A percentile compares a stretch with the other conserved stretches of the same genome.
Conservation (phyloP, 805 yeast species). For the Suhomyces vadensis region DNA sequence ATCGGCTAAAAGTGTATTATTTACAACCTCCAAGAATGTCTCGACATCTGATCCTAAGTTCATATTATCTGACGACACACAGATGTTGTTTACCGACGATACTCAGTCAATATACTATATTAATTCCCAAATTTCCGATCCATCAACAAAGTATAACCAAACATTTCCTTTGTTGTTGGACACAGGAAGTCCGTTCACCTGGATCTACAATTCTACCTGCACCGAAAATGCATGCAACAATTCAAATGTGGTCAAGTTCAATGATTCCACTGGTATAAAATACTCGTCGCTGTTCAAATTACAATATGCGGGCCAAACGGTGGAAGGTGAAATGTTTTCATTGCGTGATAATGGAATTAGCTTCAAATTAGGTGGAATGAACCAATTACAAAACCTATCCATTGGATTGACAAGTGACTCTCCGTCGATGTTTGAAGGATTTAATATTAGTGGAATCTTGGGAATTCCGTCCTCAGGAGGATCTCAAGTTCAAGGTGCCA, state of each 20-base stretch:
- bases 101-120: conserved; percentile 15
- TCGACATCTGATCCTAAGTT: conserved; percentile 5
- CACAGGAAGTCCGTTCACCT: conserved; percentile 64
- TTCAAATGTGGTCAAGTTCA: conserved; percentile 26
- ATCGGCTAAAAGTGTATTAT: neutral
- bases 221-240: conserved; percentile 41
- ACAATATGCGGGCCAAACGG: conserved; percentile 54
- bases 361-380: conserved; percentile 35
- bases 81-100: conserved; percentile 13
- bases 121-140: conserved; percentile 19
- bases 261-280: conserved; percentile 15
- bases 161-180: conserved; percentile 56
- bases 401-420: conserved; percentile 57
- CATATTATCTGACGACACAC: conserved; percentile 4
- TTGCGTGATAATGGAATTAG: conserved; percentile 28
- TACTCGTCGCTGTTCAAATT: conserved; percentile 43
- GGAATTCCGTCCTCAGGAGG: conserved; percentile 47
- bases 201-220: conserved; percentile 61
- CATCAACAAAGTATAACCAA: conserved; percentile 15
- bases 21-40: neutral
- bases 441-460: conserved; percentile 58
- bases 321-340: conserved; percentile 49
- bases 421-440: conserved; percentile 53
- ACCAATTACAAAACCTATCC: conserved; percentile 30
- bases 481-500: conserved; percentile 30